phyloP scores from a whole-genome alignment of 768 basidiomycete species.

The Rhizopogon vinicolor region DNA sequence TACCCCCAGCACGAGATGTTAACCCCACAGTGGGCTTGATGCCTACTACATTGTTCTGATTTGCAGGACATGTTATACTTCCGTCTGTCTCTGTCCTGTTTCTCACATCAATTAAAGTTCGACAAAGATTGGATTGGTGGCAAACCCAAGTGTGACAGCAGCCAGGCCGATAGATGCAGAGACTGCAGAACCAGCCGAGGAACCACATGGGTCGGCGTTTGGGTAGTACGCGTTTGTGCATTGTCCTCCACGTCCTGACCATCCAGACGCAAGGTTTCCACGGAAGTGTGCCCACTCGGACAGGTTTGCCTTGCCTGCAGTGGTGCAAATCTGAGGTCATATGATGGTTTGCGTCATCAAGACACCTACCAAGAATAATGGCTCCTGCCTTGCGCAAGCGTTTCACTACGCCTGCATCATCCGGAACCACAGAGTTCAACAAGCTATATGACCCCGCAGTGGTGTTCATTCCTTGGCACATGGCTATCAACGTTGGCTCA shows the following conservation, averaged over 20 bases:
- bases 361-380: conserved; percentile 25
- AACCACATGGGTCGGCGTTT: conserved; percentile 50
- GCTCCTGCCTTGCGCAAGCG: conserved; percentile 28
- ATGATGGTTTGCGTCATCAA: background rate
- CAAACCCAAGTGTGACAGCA: conserved; percentile 38
- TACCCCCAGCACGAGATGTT: conserved; percentile 59
- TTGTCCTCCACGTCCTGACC: conserved; percentile 56
- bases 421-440: conserved; percentile 26
- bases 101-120: background rate
- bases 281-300: conserved; percentile 52
- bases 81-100: conserved; percentile 45
- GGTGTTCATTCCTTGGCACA: conserved; percentile 33
- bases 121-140: background rate
- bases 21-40: conserved; percentile 59
- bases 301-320: conserved; percentile 48
- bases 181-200: conserved; percentile 56
- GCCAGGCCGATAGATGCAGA: conserved; percentile 47
- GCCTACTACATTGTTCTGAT: conserved; percentile 50
- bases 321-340: background rate
- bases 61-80: conserved; percentile 49
- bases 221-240: conserved; percentile 46
- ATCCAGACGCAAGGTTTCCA: conserved; percentile 42
- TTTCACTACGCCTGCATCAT: conserved; percentile 30
- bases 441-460: conserved; percentile 36
- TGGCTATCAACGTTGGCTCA: background rate